Conservation (phyloP, 2,329 filamentous ascomycete genomes). For the Trichoderma sp. region DNA sequence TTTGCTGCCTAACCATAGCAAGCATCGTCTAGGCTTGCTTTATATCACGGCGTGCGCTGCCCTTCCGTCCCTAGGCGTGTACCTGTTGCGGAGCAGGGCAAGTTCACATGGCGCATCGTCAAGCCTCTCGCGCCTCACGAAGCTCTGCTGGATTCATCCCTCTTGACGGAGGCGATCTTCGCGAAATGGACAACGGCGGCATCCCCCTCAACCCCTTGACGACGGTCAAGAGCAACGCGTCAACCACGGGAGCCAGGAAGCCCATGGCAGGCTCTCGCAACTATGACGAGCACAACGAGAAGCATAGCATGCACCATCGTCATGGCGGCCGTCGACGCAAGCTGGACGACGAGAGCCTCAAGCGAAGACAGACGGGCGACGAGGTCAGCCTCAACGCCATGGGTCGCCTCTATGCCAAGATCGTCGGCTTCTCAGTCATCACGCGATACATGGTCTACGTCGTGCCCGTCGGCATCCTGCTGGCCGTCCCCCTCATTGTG, state of each 20-base stretch:
- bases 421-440: conserved; percentile 60
- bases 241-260: conserved; percentile 52
- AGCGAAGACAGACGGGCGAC: conserved; percentile 47
- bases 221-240: conserved; percentile 53
- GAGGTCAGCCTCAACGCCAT: conserved; percentile 60
- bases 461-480: conserved; percentile 57
- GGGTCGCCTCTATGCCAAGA: conserved; percentile 62
- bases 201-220: conserved; percentile 42
- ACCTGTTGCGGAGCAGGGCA: conserved; percentile 6
- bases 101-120: conserved; percentile 22
- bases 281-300: conserved; percentile 37
- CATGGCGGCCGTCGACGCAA: conserved; percentile 49
- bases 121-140: conserved; percentile 23
- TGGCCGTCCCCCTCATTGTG: conserved; percentile 61
- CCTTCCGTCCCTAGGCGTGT: background rate
- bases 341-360: conserved; percentile 38
- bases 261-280: conserved; percentile 36
- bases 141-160: conserved; percentile 45
- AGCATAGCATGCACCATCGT: conserved; percentile 39
- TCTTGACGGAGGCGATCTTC: conserved; percentile 33
- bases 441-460: conserved; percentile 68
- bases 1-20: background rate
- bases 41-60: background rate
- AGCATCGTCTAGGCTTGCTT: background rate
- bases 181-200: conserved; percentile 43